phyloP scores from a whole-genome alignment of 169 alveolate species.

The Plasmodium fragile region DNA sequence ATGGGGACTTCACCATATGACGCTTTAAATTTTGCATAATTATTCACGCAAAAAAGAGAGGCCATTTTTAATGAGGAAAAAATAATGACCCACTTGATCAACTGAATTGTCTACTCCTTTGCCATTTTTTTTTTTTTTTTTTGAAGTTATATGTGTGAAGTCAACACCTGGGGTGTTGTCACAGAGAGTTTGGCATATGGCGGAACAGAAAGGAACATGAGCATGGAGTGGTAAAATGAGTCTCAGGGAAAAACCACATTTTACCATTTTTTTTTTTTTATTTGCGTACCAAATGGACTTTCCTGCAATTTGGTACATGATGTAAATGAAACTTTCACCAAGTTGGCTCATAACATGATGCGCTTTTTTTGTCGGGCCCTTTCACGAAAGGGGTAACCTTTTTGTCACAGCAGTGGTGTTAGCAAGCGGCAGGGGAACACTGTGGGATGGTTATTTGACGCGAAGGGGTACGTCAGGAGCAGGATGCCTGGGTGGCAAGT shows the following conservation, averaged over 20 bases:
- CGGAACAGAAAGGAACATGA: neutral
- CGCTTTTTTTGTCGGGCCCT: neutral
- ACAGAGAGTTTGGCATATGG: neutral
- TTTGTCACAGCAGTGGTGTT: neutral
- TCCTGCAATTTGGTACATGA: neutral
- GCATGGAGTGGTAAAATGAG: neutral
- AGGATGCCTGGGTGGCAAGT: neutral
- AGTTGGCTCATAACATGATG: neutral
- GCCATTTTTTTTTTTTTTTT: neutral
- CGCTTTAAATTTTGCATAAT: neutral
- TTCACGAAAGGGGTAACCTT: neutral
- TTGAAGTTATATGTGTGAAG: neutral
- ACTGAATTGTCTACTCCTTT: neutral
- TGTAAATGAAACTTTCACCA: neutral
- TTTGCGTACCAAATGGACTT: neutral
- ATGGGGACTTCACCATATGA: neutral
- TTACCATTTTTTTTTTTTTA: neutral
- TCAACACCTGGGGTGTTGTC: neutral
- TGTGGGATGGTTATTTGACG: neutral
- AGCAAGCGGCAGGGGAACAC: neutral
- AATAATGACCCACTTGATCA: neutral
- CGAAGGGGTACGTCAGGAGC: neutral
- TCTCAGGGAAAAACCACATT: neutral
- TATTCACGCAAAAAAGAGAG: neutral
- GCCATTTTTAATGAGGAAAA: neutral